These are phyloP conservation scores for Eleusine coracana DNA, from an alignment of 176 grass and related monocot species.

Conservation along the genomic window DNA sequence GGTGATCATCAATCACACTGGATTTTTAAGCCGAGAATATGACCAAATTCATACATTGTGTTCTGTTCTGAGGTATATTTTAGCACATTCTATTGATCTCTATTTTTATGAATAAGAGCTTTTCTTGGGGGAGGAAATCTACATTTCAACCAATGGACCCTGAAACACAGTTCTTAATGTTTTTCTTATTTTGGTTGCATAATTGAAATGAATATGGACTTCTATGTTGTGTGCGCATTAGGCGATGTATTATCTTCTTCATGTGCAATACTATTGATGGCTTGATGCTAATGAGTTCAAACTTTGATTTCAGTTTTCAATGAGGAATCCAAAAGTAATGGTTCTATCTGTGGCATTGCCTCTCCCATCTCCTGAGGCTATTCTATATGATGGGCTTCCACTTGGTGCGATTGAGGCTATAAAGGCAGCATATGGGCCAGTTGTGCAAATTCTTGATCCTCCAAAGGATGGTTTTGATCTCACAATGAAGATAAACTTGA, in stretches of 20 bases:
- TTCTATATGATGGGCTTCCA: slow-evolving; percentile 83
- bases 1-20: neutral
- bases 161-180: slow-evolving; percentile 5
- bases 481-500: slow-evolving; percentile 97
- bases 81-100: neutral
- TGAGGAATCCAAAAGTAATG: slow-evolving; percentile 85
- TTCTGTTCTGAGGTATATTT: slow-evolving; percentile 10
- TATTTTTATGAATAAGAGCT: neutral
- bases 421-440: slow-evolving; percentile 77
- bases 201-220: neutral
- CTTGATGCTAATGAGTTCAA: slow-evolving; percentile 30
- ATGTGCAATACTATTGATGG: slow-evolving; percentile 17
- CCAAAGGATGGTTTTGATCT: slow-evolving; percentile 96
- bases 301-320: slow-evolving; percentile 67
- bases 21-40: slow-evolving; percentile 3
- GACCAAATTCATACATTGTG: slow-evolving; percentile 5
- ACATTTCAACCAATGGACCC: slow-evolving; percentile 15
- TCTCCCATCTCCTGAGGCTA: slow-evolving; percentile 76
- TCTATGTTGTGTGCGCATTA: neutral
- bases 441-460: slow-evolving; percentile 94
- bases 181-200: neutral
- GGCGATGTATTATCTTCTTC: neutral
- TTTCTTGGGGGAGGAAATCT: neutral
- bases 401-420: slow-evolving; percentile 91
- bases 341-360: slow-evolving; percentile 82